phyloP scores from a whole-genome alignment of 1,284 basidiomycete genomes.

The Cutaneotrichosporon curvatum region DNA sequence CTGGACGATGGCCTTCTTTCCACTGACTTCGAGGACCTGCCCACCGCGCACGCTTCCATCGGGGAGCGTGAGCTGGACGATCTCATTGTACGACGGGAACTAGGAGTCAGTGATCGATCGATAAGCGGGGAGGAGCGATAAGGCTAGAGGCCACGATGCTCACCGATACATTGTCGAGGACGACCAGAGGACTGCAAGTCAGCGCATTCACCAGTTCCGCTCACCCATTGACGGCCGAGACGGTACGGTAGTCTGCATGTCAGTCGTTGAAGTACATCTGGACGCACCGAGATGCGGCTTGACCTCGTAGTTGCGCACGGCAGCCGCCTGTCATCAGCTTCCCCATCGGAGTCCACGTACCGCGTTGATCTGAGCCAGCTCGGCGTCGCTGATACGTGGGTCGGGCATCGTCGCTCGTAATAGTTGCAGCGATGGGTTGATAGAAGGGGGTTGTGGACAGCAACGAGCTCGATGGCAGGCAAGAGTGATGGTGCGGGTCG shows the following conservation, averaged over 20 bases:
- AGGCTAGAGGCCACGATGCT: neutral
- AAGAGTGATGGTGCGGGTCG: neutral
- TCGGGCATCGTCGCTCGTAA: constrained; percentile 10
- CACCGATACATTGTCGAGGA: constrained; percentile 93
- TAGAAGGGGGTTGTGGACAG: neutral
- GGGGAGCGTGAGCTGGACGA: constrained; percentile 90
- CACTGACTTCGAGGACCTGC: constrained; percentile 96
- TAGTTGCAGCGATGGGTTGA: neutral
- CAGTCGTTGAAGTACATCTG: constrained; percentile 13
- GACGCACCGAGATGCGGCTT: constrained; percentile 79
- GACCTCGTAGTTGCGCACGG: constrained; percentile 50
- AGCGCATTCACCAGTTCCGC: constrained; percentile 22
- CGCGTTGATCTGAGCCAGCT: constrained; percentile 47
- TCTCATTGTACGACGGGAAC: constrained; percentile 99
- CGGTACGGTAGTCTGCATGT: constrained; percentile 79
- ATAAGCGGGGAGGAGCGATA: too few species aligned
- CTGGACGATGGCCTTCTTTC: constrained; percentile 98
- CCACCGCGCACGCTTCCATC: constrained; percentile 93
- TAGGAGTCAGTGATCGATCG: constrained; percentile 36
- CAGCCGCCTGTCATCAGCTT: constrained; percentile 36
- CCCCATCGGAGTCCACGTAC: constrained; percentile 8
- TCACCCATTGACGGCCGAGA: constrained; percentile 93
- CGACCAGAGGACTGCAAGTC: constrained; percentile 69
- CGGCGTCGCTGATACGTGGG: constrained; percentile 47
- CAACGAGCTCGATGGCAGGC: neutral